Percentiles rank a stretch among this genome's conserved stretches.
phyloP scores from a whole-genome alignment of 129 eudicot species.

The Centrapalus pauciflorus region DNA sequence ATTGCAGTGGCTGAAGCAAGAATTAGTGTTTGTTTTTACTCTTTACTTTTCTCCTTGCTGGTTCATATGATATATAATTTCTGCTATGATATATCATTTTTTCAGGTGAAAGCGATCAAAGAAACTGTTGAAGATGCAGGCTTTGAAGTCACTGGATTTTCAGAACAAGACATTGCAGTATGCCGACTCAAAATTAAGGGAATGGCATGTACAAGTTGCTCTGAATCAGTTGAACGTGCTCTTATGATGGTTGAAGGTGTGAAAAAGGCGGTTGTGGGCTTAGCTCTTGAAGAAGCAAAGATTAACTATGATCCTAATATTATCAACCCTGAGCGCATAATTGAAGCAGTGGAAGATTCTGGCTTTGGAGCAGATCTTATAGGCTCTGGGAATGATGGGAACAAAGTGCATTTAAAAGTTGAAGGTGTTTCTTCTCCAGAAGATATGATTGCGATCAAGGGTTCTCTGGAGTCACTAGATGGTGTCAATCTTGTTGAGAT shows the following conservation, averaged over 20 bases:
- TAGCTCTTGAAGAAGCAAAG: slow-evolving; percentile 55
- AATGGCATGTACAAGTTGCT: slow-evolving; percentile 53
- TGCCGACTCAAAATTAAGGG: slow-evolving; percentile 49
- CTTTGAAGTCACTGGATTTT: slow-evolving; percentile 34
- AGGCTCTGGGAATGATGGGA: slow-evolving; percentile 39
- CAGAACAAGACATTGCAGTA: slow-evolving; percentile 35
- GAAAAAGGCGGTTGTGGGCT: slow-evolving; percentile 45
- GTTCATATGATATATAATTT: neutral
- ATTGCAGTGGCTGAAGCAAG: neutral
- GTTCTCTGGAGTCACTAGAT: slow-evolving; percentile 27
- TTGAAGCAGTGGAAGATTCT: slow-evolving; percentile 45
- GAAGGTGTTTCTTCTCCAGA: slow-evolving; percentile 31
- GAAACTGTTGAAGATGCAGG: slow-evolving; percentile 48
- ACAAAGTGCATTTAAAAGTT: slow-evolving; percentile 45
- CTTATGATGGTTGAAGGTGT: slow-evolving; percentile 40
- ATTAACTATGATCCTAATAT: slow-evolving; percentile 43
- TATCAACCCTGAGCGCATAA: slow-evolving; percentile 22
- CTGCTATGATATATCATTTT: neutral
- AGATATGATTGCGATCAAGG: slow-evolving; percentile 24
- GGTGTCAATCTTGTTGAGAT: slow-evolving; percentile 46
- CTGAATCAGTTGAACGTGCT: slow-evolving; percentile 39
- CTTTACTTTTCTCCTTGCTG: neutral
- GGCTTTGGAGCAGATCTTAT: slow-evolving; percentile 52
- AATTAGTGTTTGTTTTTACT: neutral
- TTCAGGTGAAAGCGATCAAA: slow-evolving; percentile 36